Conservation (phyloP, 768 basidiomycete genomes). For the Boletus edulis region DNA sequence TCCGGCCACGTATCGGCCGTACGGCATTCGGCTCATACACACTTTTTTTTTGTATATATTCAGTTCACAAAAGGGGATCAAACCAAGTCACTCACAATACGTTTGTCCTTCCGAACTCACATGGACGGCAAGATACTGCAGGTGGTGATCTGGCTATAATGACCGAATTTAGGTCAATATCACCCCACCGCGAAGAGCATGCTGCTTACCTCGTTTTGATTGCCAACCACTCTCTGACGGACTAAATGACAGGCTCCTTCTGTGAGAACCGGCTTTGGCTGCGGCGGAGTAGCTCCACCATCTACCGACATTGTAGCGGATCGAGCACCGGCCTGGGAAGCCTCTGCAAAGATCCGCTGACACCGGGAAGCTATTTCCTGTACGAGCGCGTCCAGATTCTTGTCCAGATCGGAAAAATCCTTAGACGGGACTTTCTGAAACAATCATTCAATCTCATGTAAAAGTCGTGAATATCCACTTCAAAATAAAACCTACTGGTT, state of each 20-base stretch:
- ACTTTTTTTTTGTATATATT: constrained; percentile 46
- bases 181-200: constrained; percentile 22
- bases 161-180: constrained; percentile 28
- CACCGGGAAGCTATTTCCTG: constrained; percentile 61
- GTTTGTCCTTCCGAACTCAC: constrained; percentile 39
- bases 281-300: constrained; percentile 30
- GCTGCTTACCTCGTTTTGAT: constrained; percentile 49
- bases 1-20: constrained; percentile 39
- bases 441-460: constrained; percentile 30
- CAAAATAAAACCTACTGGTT: constrained; percentile 44
- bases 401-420: constrained; percentile 57
- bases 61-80: constrained; percentile 27
- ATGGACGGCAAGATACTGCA: constrained; percentile 54
- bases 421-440: constrained; percentile 46
- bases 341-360: constrained; percentile 59
- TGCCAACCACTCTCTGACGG: constrained; percentile 52
- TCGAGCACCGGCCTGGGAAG: constrained; percentile 61
- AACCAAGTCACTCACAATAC: constrained; percentile 43
- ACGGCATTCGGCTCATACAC: constrained; percentile 53
- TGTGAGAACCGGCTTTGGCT: constrained; percentile 32
- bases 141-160: constrained; percentile 40
- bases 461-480: constrained; percentile 23
- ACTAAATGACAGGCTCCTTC: constrained; percentile 35
- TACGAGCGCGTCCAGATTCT: constrained; percentile 65
- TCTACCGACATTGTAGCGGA: constrained; percentile 45